phyloP scores from a whole-genome alignment of 148 eudicot genomes.

The Rhododendron ovatum region DNA sequence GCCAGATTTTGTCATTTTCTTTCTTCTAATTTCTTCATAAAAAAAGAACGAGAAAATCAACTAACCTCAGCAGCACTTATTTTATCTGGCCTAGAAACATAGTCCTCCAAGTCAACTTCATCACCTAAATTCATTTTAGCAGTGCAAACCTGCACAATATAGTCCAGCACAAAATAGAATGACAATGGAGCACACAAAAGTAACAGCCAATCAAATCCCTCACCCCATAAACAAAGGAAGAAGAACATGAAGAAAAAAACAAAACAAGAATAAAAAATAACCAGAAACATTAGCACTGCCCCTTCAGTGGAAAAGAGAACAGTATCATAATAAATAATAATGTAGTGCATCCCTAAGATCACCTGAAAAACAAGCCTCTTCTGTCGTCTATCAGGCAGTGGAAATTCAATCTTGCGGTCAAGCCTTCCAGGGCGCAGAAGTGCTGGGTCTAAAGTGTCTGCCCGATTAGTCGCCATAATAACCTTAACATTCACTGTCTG shows the following conservation, averaged over 20 bases:
- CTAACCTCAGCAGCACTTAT: slow-evolving; percentile 91
- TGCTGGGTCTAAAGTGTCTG: slow-evolving; percentile 94
- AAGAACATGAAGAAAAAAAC: not conserved
- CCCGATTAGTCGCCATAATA: slow-evolving; percentile 90
- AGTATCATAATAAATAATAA: not conserved
- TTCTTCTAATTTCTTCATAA: not conserved
- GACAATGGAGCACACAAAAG: not conserved
- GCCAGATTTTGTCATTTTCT: not conserved
- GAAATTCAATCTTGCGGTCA: slow-evolving; percentile 88
- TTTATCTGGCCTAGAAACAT: slow-evolving; percentile 85
- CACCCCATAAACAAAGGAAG: not conserved
- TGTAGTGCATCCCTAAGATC: not conserved
- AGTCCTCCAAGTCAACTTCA: slow-evolving; percentile 91
- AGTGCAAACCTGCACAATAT: slow-evolving; percentile 65
- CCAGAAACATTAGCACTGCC: not conserved
- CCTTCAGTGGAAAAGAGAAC: not conserved
- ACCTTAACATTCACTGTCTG: slow-evolving; percentile 92
- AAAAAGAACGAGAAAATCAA: not conserved
- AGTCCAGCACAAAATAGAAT: not conserved
- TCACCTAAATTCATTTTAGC: slow-evolving; percentile 84
- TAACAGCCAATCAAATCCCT: not conserved
- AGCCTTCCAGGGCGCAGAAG: slow-evolving; percentile 84
- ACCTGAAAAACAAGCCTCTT: slow-evolving; percentile 94
- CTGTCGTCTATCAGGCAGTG: slow-evolving; percentile 86
- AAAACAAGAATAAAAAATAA: not conserved